phyloP scores from a whole-genome alignment of 1,284 basidiomycete species.

The Ceratobasidium sp. region DNA sequence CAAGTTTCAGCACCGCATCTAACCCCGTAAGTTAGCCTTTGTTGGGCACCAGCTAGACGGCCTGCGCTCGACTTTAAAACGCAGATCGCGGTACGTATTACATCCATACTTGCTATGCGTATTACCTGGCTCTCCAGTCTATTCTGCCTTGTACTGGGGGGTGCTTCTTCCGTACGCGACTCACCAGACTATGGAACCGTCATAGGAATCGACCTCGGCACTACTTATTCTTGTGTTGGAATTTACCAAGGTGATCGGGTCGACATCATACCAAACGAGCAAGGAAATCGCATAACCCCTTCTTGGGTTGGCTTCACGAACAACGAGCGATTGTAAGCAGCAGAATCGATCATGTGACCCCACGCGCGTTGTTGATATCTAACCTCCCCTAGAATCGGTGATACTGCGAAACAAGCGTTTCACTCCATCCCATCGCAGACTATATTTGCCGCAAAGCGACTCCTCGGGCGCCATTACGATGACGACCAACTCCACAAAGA shows the following conservation, averaged over 20 bases:
- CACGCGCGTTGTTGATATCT: not conserved
- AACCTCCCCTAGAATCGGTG: not conserved
- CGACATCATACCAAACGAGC: not conserved
- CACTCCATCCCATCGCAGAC: not conserved
- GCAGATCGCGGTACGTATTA: not conserved
- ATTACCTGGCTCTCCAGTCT: not conserved
- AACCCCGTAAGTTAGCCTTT: not conserved
- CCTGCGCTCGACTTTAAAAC: not conserved
- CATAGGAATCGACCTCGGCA: slow-evolving; percentile 92
- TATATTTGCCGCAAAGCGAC: not conserved
- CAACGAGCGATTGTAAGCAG: not conserved
- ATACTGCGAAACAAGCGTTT: not conserved
- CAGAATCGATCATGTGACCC: not conserved
- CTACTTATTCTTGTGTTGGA: slow-evolving; percentile 48
- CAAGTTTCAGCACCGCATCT: not conserved
- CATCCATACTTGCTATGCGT: not conserved
- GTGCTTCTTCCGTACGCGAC: slow-evolving; percentile 43
- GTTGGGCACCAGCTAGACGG: not conserved
- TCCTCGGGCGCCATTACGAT: not conserved
- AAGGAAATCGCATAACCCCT: not conserved
- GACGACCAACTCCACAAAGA: not conserved
- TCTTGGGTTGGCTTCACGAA: not conserved
- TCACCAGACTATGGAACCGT: slow-evolving; percentile 84
- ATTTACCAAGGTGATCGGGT: not conserved
- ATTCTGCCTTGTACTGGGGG: not conserved